Evolutionary conservation across 2,329 filamentous ascomycete genomes (phyloP).

Genomic region (Aspergillus aculeatus): DNA sequence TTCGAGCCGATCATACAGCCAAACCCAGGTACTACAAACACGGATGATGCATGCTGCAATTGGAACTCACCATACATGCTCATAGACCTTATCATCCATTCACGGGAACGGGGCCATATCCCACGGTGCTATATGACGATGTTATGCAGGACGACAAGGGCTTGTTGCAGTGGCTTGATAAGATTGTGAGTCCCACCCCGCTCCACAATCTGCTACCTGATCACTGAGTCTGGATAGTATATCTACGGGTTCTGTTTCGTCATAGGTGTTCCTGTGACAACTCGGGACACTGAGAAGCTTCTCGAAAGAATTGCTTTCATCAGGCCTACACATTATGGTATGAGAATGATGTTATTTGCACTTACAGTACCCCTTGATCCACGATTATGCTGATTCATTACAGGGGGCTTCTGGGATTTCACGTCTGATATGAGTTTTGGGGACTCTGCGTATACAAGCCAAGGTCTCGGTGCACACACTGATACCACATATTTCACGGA

Average conservation of each 20-base stretch:
- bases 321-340: conserved; percentile 86
- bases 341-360: conserved; percentile 21
- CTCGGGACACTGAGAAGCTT: conserved; percentile 70
- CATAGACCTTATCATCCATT: conserved; percentile 34
- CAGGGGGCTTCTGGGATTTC: conserved; percentile 76
- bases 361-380: neutral
- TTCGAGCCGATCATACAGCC: neutral
- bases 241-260: conserved; percentile 76
- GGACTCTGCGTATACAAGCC: conserved; percentile 87
- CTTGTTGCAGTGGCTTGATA: conserved; percentile 61
- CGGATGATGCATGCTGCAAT: neutral
- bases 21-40: neutral
- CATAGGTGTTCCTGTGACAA: conserved; percentile 64
- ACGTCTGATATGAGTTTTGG: conserved; percentile 82
- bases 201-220: neutral
- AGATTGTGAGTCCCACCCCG: conserved; percentile 49
- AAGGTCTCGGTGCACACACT: conserved; percentile 80
- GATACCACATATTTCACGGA: conserved; percentile 97
- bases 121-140: conserved; percentile 59
- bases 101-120: conserved; percentile 47
- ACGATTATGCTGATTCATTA: conserved; percentile 3
- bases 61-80: neutral
- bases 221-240: conserved; percentile 49
- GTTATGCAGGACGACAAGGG: conserved; percentile 60
- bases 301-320: conserved; percentile 83